Evolutionary conservation across 805 yeast species (phyloP).

Genomic region (Starmerella bombicola): DNA sequence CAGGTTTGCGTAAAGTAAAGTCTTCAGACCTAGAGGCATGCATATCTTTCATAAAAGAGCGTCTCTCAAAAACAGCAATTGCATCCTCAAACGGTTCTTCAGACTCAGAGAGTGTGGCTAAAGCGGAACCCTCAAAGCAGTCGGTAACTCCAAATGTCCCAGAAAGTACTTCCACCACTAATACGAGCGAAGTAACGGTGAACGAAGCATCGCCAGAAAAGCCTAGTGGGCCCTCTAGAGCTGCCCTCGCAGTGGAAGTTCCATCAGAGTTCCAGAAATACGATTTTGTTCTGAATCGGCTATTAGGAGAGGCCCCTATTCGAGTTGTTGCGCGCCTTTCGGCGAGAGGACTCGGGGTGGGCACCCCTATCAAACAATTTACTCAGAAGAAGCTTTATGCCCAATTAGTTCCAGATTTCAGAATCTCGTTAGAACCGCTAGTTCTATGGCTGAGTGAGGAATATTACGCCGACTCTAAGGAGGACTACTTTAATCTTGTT

Average conservation of each 20-base stretch:
- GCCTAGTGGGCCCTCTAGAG: slow-evolving; percentile 14
- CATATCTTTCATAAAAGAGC: slow-evolving; percentile 51
- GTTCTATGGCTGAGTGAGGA: slow-evolving; percentile 94
- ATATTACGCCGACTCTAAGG: slow-evolving; percentile 80
- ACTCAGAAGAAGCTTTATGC: slow-evolving; percentile 61
- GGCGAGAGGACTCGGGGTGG: slow-evolving; percentile 51
- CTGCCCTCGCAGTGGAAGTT: slow-evolving; percentile 16
- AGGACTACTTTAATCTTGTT: slow-evolving; percentile 75
- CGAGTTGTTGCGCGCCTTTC: slow-evolving; percentile 18
- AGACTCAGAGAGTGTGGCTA: neutral
- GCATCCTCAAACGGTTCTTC: neutral
- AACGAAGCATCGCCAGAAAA: slow-evolving; percentile 19
- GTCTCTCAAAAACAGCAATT: slow-evolving; percentile 27
- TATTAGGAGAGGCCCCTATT: slow-evolving; percentile 14
- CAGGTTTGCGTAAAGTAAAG: slow-evolving; percentile 49
- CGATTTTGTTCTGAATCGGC: slow-evolving; percentile 10
- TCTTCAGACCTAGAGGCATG: slow-evolving; percentile 47
- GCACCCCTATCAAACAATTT: slow-evolving; percentile 31
- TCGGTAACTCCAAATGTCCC: neutral
- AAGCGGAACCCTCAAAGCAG: no score
- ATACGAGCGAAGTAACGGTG: slow-evolving; percentile 11
- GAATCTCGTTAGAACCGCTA: slow-evolving; percentile 55
- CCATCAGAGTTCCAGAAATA: slow-evolving; percentile 11
- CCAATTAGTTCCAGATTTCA: slow-evolving; percentile 62
- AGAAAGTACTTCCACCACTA: neutral